Base-by-base conservation (phyloP, 1,284 basidiomycete species). In the Grifola frondosa region DNA sequence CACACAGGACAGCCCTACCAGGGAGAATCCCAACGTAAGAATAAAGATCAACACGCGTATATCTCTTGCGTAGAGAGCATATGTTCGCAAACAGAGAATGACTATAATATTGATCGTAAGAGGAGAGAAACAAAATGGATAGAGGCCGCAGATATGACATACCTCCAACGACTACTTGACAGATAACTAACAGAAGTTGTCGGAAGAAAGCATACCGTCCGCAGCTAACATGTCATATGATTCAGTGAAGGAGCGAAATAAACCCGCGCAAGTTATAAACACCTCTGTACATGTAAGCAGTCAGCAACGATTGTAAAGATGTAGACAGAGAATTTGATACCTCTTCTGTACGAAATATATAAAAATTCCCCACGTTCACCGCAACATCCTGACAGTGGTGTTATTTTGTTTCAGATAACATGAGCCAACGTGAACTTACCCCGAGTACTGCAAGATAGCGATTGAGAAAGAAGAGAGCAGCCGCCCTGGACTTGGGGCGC, bases 141-240 rank as follows among this genome's bases (percentile, higher is more conserved):
- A 10, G 28, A 13, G 9, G 17, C 10, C 22, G 32, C 13, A 16
- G 30, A 17, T 17, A 24, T 26, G 33, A 17, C 10, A 30, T 6
- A 44, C 61, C 29, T 41, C 62, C 62, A 42, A 64, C 62, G 9
- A 64, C 49, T 15, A 62, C 52, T 42, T 64, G 61, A 19, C 56
- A 55, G 19, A 49, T 39, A 30, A 64, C 53, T 33, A 64, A 25
- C 20, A 57, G 52, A 7, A 60, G 23, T 37, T 61, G 58, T 11
- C 62, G 56, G 38, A 58, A 64, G 30, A 61, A 54, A 9, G 54
- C 54, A 36, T 62, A 61, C 12, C 49, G 48, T 12, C 46, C 47
- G 37, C 62, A 63, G 28, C 58, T 59, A 40, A 17, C 9, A 22
- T 25, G 29, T n/a, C 11, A 15, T n/a, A n/a, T n/a, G n/a, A n/a